phyloP scores from a whole-genome alignment of 306 rosid species.

The Malus fusca region DNA sequence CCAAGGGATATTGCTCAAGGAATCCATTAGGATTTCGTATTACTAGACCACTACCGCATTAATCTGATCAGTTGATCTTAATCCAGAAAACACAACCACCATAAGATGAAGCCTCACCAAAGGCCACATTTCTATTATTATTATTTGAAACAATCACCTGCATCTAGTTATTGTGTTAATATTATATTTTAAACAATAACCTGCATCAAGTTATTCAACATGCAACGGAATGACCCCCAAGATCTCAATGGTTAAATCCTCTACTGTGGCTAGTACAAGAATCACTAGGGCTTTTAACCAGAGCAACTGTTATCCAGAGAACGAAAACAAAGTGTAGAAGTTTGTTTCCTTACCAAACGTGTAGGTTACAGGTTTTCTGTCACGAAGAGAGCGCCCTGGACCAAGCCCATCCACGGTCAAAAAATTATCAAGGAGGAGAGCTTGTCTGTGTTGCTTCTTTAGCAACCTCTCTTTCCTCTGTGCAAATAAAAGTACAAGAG shows the following conservation, averaged over 20 bases:
- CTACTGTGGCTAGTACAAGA: background rate
- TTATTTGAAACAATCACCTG: background rate
- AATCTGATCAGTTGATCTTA: background rate
- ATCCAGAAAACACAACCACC: background rate
- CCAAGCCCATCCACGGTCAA: slow-evolving; percentile 68
- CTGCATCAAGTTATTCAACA: background rate
- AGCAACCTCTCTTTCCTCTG: slow-evolving; percentile 88
- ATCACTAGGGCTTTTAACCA: background rate
- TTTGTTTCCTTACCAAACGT: slow-evolving; percentile 72
- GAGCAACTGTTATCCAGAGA: background rate
- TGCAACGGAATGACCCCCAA: background rate
- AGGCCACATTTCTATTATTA: background rate
- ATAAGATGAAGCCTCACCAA: background rate
- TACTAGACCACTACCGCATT: background rate
- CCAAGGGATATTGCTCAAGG: background rate
- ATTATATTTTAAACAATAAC: background rate
- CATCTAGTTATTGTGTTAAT: background rate
- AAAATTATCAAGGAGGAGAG: slow-evolving; percentile 92
- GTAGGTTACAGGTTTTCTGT: slow-evolving; percentile 93
- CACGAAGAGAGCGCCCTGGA: slow-evolving; percentile 98
- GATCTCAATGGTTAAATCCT: background rate
- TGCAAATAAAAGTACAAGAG: slow-evolving; percentile 19
- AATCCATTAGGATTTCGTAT: background rate
- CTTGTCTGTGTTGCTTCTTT: slow-evolving; percentile 93
- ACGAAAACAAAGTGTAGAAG: background rate